These are phyloP conservation scores for Quercus berberidifolia DNA, from an alignment of 306 rosid species.

Conservation along the genomic window DNA sequence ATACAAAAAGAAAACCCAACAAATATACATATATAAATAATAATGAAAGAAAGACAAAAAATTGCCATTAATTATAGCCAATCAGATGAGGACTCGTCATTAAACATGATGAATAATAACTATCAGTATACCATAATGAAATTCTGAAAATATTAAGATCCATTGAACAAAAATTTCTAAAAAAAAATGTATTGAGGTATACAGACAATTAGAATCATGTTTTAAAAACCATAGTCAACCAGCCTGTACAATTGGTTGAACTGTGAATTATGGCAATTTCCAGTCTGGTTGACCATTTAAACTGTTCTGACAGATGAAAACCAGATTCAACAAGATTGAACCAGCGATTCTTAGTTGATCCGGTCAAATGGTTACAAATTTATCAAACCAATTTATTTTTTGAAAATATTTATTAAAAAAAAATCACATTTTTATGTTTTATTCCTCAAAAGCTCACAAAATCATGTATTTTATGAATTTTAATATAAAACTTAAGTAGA, in stretches of 20 bases:
- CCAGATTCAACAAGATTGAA: neutral
- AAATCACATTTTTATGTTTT: neutral
- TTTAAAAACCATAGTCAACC: neutral
- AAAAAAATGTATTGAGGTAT: neutral
- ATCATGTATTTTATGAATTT: neutral
- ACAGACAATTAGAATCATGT: neutral
- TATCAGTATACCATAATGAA: conserved; percentile 15
- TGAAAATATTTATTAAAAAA: neutral
- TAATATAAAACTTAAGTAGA: neutral
- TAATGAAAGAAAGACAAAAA: neutral
- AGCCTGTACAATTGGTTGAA: neutral
- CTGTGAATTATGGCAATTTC: neutral
- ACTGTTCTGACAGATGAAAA: no score
- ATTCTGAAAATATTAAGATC: neutral
- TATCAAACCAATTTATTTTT: neutral
- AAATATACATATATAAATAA: neutral
- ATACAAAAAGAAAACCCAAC: conserved; percentile 4
- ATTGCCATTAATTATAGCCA: neutral
- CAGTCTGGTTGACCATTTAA: neutral
- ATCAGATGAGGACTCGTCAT: neutral
- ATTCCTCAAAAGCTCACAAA: neutral
- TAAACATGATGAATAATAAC: neutral
- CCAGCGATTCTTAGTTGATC: neutral
- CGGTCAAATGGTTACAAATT: neutral
- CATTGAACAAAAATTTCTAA: neutral